Conservation (phyloP, 2,329 filamentous ascomycete species). For the Trichoderma aggressivum region DNA sequence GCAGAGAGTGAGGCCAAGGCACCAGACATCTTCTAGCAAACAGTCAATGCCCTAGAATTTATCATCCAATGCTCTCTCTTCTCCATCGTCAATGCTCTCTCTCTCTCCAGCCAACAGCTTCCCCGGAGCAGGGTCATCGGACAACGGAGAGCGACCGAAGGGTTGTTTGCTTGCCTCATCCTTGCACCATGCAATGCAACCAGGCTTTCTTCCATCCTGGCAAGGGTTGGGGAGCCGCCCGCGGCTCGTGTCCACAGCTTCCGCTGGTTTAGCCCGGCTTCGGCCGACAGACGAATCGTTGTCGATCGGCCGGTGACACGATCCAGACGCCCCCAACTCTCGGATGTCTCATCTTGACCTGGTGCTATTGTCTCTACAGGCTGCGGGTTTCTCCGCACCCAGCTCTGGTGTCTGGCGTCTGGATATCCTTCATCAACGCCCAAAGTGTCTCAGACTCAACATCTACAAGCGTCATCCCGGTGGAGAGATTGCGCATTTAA, state of each 20-base stretch:
- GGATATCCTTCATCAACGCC: background rate
- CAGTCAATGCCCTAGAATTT: background rate
- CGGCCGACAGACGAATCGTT: conserved; percentile 8
- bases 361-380: background rate
- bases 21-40: background rate
- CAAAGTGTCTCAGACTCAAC: background rate
- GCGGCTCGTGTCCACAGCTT: conserved; percentile 1
- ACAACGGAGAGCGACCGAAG: conserved; percentile 14
- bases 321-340: background rate
- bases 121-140: conserved; percentile 8
- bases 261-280: background rate
- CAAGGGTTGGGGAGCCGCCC: background rate
- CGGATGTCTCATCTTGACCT: background rate
- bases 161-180: conserved; percentile 7
- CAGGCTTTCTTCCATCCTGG: background rate
- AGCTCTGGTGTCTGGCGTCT: background rate
- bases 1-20: background rate
- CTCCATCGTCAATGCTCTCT: background rate
- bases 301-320: background rate
- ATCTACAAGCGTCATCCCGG: background rate
- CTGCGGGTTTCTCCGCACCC: background rate
- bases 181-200: conserved; percentile 14
- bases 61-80: background rate
- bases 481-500: background rate
- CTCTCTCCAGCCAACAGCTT: background rate